phyloP scores from a whole-genome alignment of 768 basidiomycete species.

The Leccinum truebloodii region DNA sequence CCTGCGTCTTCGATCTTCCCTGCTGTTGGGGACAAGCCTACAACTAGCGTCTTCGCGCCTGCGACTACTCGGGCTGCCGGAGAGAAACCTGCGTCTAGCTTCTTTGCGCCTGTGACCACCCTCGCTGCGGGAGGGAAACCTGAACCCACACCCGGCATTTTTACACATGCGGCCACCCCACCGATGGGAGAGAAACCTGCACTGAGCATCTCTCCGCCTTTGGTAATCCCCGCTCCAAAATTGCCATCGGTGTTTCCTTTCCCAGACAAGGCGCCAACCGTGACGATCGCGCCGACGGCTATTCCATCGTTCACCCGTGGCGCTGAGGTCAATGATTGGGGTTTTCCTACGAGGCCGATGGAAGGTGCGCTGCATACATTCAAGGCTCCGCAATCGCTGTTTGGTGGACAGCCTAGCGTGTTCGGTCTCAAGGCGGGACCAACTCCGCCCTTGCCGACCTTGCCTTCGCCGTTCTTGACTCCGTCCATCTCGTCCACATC shows the following conservation, averaged over 20 bases:
- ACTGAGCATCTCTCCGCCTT: too few species aligned
- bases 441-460: not conserved
- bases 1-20: too few species aligned
- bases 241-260: not conserved
- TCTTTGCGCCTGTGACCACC: not conserved
- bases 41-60: not conserved
- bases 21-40: not conserved
- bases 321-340: not conserved
- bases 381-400: slow-evolving; percentile 9
- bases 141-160: too few species aligned
- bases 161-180: too few species aligned
- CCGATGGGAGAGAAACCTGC: too few species aligned
- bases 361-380: slow-evolving; percentile 1
- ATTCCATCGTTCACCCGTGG: slow-evolving; percentile 14
- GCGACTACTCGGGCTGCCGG: not conserved
- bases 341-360: slow-evolving; percentile 7
- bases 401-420: slow-evolving; percentile 14
- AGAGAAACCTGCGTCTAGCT: not conserved
- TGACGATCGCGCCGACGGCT: slow-evolving; percentile 8
- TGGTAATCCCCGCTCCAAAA: too few species aligned
- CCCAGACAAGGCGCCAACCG: not conserved
- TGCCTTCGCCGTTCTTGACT: slow-evolving; percentile 4
- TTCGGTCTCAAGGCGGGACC: slow-evolving; percentile 7
- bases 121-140: too few species aligned
- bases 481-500: not conserved